Percentiles rank a stretch among this genome's conserved stretches.
These are phyloP conservation scores for Polytrichum formosum DNA, from an alignment of 225 moss, liverwort and hornwort genomes.

Conservation along the genomic window DNA sequence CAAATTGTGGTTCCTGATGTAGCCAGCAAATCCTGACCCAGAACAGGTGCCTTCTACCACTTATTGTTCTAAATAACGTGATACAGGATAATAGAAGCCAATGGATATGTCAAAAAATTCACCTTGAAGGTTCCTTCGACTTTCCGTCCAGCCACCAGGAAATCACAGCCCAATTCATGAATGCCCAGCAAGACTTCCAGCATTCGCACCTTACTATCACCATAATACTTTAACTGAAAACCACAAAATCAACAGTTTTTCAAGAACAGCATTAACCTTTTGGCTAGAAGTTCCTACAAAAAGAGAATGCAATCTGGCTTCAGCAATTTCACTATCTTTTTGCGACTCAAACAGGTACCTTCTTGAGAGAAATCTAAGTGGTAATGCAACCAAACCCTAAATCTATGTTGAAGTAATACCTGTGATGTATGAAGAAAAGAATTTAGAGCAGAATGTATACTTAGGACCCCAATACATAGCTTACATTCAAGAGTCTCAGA, in stretches of 20 bases:
- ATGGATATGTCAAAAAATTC: background rate
- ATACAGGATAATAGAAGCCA: too few relatives aligned
- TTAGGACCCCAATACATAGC: conserved; percentile 4
- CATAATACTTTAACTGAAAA: conserved; percentile 88
- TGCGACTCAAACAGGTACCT: too few relatives aligned
- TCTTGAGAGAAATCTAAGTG: too few relatives aligned
- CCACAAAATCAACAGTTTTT: background rate
- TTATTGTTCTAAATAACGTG: too few relatives aligned
- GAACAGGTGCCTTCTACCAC: too few relatives aligned
- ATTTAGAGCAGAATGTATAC: background rate
- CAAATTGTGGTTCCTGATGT: too few relatives aligned
- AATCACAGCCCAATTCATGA: conserved; percentile 76
- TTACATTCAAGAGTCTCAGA: conserved; percentile 73
- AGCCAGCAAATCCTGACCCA: too few relatives aligned
- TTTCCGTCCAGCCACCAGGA: conserved; percentile 91
- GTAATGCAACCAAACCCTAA: too few relatives aligned
- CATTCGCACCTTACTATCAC: conserved; percentile 74
- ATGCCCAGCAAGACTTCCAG: conserved; percentile 69
- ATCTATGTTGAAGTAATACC: too few relatives aligned
- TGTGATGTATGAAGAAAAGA: too few relatives aligned
- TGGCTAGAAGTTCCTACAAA: background rate
- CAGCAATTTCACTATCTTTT: too few relatives aligned
- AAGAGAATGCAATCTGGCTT: background rate
- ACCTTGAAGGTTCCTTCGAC: conserved; percentile 67
- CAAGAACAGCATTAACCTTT: background rate